phyloP scores from a whole-genome alignment of 176 grass and related monocot genomes.

The Oryza meyeriana region DNA sequence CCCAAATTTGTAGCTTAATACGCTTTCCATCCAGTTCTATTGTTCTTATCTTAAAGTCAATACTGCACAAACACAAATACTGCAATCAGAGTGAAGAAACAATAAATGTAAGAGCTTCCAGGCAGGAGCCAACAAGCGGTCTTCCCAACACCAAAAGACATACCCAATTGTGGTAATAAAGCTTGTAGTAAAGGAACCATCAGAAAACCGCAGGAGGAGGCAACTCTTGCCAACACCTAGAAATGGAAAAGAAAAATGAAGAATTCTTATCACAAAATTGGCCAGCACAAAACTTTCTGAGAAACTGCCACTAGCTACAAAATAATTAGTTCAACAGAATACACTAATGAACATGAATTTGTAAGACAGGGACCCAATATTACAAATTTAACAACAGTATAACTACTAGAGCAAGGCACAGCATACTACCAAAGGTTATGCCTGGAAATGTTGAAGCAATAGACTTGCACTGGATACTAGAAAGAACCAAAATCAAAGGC shows the following conservation, averaged over 20 bases:
- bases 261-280: neutral
- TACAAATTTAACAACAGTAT: neutral
- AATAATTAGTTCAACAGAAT: neutral
- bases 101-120: neutral
- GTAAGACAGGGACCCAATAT: neutral
- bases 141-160: slow-evolving; percentile 17
- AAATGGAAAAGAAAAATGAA: slow-evolving; percentile 19
- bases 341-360: neutral
- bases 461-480: neutral
- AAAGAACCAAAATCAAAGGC: neutral
- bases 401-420: neutral
- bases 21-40: slow-evolving; percentile 88
- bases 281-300: neutral
- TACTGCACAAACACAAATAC: slow-evolving; percentile 42
- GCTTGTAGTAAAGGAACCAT: slow-evolving; percentile 96
- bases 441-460: neutral
- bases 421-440: neutral
- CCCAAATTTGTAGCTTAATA: slow-evolving; percentile 98
- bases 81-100: neutral
- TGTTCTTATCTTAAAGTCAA: slow-evolving; percentile 96
- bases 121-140: neutral
- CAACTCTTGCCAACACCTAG: slow-evolving; percentile 98
- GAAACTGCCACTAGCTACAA: neutral
- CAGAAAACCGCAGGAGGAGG: slow-evolving; percentile 85
- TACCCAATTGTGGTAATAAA: slow-evolving; percentile 97